These are phyloP conservation scores for Tetracladium setigerum DNA, from an alignment of 495 filamentous ascomycete genomes.

Conservation along the genomic window DNA sequence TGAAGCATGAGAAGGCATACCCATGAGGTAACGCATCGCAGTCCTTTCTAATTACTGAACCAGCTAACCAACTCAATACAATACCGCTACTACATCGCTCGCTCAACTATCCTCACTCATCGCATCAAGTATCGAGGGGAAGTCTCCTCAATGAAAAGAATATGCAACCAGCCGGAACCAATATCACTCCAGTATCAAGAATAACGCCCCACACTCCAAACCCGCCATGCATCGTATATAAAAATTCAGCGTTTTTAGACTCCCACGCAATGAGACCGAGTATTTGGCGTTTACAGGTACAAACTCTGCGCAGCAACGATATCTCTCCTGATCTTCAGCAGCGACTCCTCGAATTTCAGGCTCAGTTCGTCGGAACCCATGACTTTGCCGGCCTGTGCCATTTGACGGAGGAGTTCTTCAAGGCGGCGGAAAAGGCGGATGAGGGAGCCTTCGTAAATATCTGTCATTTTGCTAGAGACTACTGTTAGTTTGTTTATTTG, in stretches of 20 bases:
- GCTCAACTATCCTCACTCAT: no score
- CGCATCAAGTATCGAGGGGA: no score
- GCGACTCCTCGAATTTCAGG: slow-evolving; percentile 75
- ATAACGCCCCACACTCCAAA: no score
- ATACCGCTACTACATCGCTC: no score
- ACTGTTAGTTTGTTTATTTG: slow-evolving; percentile 12
- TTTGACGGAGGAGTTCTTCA: slow-evolving; percentile 93
- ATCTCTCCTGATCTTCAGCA: slow-evolving; percentile 80
- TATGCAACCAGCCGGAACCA: background rate
- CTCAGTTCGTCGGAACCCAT: slow-evolving; percentile 95
- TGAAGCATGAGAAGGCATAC: no score
- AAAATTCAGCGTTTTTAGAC: background rate
- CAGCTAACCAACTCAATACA: no score
- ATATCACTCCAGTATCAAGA: background rate
- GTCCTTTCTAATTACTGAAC: no score
- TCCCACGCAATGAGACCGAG: background rate
- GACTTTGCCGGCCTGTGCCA: slow-evolving; percentile 92
- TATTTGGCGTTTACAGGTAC: slow-evolving; percentile 55
- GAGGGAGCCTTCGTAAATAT: slow-evolving; percentile 91
- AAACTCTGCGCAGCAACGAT: slow-evolving; percentile 90
- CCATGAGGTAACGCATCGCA: no score
- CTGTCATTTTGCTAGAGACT: slow-evolving; percentile 80
- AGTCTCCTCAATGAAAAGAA: no score
- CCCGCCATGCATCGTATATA: no score
- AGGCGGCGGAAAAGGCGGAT: slow-evolving; percentile 93